phyloP scores from a whole-genome alignment of 1,139 yeast genomes.

The Yamadazyma trypodendri region DNA sequence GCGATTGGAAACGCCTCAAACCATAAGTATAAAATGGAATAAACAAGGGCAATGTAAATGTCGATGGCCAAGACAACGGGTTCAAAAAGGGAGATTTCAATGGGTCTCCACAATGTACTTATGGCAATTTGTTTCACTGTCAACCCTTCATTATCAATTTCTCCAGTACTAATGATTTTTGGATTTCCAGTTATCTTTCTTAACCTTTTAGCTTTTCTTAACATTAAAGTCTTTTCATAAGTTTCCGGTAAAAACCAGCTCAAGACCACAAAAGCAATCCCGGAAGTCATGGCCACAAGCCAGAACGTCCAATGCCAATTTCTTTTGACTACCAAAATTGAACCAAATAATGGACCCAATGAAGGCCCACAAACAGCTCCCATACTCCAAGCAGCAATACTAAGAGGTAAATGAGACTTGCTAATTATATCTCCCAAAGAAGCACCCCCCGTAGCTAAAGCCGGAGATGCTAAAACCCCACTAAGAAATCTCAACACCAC shows the following conservation, averaged over 20 bases:
- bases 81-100: conserved; percentile 28
- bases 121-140: conserved; percentile 20
- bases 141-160: conserved; percentile 36
- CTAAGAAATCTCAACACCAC: conserved; percentile 31
- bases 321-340: conserved; percentile 21
- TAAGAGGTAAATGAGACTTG: conserved; percentile 25
- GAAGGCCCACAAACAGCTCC: conserved; percentile 33
- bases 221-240: conserved; percentile 41
- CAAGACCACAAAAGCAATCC: conserved; percentile 29
- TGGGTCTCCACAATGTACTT: conserved; percentile 31
- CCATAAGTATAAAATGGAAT: conserved; percentile 31
- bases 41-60: conserved; percentile 30
- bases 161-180: conserved; percentile 40
- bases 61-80: conserved; percentile 32
- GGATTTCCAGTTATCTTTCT: conserved; percentile 44
- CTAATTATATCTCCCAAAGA: conserved; percentile 29
- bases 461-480: conserved; percentile 39
- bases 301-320: conserved; percentile 50
- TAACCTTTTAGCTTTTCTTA: conserved; percentile 46
- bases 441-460: conserved; percentile 40
- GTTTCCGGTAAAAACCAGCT: conserved; percentile 51
- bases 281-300: conserved; percentile 39
- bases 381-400: conserved; percentile 30
- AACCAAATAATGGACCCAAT: conserved; percentile 33
- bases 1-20: conserved; percentile 36